Evolutionary conservation across 2,329 filamentous ascomycete species (phyloP).

Genomic region (Botryotinia calthae): DNA sequence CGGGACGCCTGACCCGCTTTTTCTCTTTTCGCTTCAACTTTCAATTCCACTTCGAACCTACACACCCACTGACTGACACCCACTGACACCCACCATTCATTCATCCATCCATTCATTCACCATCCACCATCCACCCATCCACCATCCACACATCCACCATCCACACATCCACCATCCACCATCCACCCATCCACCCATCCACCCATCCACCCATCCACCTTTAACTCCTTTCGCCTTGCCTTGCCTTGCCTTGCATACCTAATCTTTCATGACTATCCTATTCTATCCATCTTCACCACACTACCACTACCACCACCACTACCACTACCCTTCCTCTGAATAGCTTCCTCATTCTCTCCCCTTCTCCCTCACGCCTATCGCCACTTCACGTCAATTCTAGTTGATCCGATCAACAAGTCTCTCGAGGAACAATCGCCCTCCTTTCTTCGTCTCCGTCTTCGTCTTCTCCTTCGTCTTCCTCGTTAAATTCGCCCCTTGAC

Average conservation of each 20-base stretch:
- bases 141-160: not conserved
- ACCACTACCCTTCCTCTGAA: not conserved
- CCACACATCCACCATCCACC: not conserved
- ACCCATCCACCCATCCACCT: not conserved
- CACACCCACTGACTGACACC: too few species aligned
- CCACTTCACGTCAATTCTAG: not conserved
- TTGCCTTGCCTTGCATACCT: not conserved
- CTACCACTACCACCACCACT: not conserved
- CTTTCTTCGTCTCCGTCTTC: not conserved
- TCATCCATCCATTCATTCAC: not conserved
- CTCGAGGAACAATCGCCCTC: not conserved
- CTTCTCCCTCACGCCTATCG: not conserved
- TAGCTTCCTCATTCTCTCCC: not conserved
- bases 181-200: not conserved
- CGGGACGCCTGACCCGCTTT: not conserved
- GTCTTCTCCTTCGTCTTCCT: too few species aligned
- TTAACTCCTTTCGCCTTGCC: not conserved
- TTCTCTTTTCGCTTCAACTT: not conserved
- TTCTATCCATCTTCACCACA: not conserved
- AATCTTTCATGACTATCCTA: not conserved
- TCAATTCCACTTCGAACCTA: not conserved
- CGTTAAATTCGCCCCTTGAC: not conserved
- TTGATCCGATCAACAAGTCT: not conserved
- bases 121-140: not conserved
- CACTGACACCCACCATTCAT: not conserved